These are phyloP conservation scores for Trypanosoma theileri DNA, from an alignment of 208 protist species.

Conservation along the genomic window DNA sequence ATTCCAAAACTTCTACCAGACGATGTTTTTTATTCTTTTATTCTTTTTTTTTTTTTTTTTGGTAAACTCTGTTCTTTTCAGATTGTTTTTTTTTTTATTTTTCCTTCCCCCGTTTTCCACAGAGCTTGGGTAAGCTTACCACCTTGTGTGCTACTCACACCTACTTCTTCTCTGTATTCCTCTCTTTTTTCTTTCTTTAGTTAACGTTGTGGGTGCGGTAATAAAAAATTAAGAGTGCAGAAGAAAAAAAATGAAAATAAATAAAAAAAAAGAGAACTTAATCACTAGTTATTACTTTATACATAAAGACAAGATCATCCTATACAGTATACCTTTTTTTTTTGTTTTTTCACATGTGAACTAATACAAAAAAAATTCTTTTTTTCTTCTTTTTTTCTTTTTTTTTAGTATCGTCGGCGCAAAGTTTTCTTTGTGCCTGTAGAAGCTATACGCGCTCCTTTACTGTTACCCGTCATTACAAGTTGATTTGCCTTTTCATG, in stretches of 20 bases:
- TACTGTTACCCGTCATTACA: neutral
- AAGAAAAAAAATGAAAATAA: slow-evolving; percentile 7
- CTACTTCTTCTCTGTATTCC: too few relatives aligned
- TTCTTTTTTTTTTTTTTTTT: too few relatives aligned
- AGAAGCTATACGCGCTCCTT: neutral
- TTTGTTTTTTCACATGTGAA: neutral
- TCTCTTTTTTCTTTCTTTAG: neutral
- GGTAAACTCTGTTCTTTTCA: too few relatives aligned
- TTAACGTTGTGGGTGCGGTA: neutral
- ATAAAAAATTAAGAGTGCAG: neutral
- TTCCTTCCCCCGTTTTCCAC: too few relatives aligned
- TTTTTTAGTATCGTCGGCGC: slow-evolving; percentile 18
- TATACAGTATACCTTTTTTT: neutral
- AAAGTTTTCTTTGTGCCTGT: slow-evolving; percentile 15
- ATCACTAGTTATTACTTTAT: neutral
- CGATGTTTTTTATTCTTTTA: too few relatives aligned
- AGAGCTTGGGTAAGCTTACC: too few relatives aligned
- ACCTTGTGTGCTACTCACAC: too few relatives aligned
- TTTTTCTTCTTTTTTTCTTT: slow-evolving; percentile 1
- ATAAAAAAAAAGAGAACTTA: neutral
- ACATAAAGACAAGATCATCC: neutral
- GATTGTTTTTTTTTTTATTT: too few relatives aligned
- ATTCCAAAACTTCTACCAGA: too few relatives aligned
- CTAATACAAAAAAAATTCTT: neutral
- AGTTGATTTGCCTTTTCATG: neutral